Evolutionary conservation across 352 stramenopile genomes (phyloP).

Genomic region (Peronospora destructor): DNA sequence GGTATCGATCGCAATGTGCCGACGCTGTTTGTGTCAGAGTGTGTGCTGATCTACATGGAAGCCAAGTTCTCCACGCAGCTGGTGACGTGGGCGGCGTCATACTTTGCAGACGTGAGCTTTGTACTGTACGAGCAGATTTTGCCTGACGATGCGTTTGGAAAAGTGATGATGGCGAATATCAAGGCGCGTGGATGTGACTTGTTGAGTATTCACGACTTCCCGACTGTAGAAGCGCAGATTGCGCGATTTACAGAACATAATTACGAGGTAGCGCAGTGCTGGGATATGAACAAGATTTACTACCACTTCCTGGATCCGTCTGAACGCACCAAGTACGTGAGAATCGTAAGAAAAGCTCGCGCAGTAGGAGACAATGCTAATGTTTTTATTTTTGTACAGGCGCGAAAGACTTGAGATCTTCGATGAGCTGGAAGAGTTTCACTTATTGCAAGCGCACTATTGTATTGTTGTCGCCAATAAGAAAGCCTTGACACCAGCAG

Average conservation of each 20-base stretch:
- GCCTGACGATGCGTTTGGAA: conserved; percentile 83
- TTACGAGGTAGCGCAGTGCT: conserved; percentile 70
- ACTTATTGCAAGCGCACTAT: conserved; percentile 88
- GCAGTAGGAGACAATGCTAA: not conserved
- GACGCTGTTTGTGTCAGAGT: conserved; percentile 87
- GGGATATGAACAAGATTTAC: conserved; percentile 90
- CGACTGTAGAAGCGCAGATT: conserved; percentile 65
- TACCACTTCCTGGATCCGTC: conserved; percentile 74
- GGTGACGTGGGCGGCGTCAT: conserved; percentile 55
- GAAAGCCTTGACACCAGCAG: conserved; percentile 18
- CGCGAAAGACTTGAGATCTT: conserved; percentile 87
- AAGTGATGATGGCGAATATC: conserved; percentile 89
- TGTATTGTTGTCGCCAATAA: conserved; percentile 82
- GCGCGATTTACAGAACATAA: conserved; percentile 58
- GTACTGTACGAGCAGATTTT: conserved; percentile 89
- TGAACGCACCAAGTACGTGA: conserved; percentile 59
- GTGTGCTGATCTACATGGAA: conserved; percentile 90
- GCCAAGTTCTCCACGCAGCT: conserved; percentile 67
- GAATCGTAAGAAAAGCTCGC: not conserved
- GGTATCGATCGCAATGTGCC: conserved; percentile 43
- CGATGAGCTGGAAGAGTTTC: conserved; percentile 90
- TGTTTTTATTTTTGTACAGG: conserved; percentile 23
- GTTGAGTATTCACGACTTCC: conserved; percentile 78
- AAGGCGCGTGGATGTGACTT: conserved; percentile 85
- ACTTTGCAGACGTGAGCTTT: conserved; percentile 76